Base-by-base conservation (phyloP, 2,329 filamentous ascomycete species). In the Clathrospora elynae region DNA sequence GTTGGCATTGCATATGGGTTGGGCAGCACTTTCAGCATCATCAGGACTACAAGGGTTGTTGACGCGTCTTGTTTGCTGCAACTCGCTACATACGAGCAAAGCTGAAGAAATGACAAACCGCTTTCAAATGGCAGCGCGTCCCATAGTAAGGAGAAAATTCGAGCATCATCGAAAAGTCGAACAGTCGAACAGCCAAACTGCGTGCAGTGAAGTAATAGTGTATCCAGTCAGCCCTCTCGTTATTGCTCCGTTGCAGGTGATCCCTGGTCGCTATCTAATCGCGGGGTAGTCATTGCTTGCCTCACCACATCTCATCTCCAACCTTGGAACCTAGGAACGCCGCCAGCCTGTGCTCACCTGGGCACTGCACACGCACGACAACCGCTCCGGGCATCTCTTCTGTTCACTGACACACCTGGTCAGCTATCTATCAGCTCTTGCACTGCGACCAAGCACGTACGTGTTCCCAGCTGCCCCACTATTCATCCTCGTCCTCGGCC, bases 1-100 rank as follows among this genome's bases (percentile, higher is more conserved):
- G 54, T 60, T 59, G 45, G 39, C 40, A 51, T 51, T 51, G 51
- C 50, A 51, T 55, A 42, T 40, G 35, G 41, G 40, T 28, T 36
- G 46, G 49, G 46, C 39, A 14, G 33, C 35, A 12, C 38, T 37
- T 37, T 19, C 18, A 44, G 36, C 31, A 47, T 24, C 22, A 30
- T 26, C 26, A 32, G 37, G 41, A 20, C 26, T 40, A 41, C 20
- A 36, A 29, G 17, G 53, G 55, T 53, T 51, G 43, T 38, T 23
- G 36, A 34, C 24, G 40, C 23, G 24, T 23, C 32, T 36, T n/a
- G 35, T 5, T 13, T 24, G 16, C 37, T 42, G 28, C 29, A 17
- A 24, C 31, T 32, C 32, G 38, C n/a, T n/a, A n/a, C n/a, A 42
- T 20, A 46, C 38, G 43, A 42, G 37, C 13, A 30, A 33, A n/a